Evolutionary conservation across 257 asterid species (phyloP).

Genomic region (Lycium ferocissimum): DNA sequence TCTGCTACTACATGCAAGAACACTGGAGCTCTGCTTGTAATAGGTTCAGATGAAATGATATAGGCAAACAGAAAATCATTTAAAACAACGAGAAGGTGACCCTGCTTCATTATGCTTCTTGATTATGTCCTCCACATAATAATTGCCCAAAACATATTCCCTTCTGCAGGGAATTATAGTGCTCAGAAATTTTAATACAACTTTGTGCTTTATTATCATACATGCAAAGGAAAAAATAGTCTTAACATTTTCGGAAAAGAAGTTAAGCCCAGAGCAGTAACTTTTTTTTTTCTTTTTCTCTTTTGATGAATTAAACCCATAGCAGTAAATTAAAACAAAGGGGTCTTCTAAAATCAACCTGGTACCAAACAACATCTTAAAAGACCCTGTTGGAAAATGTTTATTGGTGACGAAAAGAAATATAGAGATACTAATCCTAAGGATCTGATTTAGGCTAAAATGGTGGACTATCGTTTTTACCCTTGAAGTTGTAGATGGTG

Average conservation of each 20-base stretch:
- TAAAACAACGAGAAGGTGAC: background rate
- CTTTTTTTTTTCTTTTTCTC: too few relatives aligned
- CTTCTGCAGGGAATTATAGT: background rate
- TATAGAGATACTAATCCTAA: background rate
- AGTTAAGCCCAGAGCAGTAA: too few relatives aligned
- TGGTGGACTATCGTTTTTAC: constrained; percentile 39
- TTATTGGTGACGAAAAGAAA: too few relatives aligned
- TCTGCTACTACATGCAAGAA: background rate
- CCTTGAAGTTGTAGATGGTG: constrained; percentile 62
- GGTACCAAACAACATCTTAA: too few relatives aligned
- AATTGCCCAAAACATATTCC: background rate
- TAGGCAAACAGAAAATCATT: background rate
- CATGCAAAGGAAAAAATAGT: background rate
- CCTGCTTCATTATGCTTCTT: background rate
- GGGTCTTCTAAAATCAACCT: too few relatives aligned
- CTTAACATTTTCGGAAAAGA: background rate
- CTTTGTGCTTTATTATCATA: background rate
- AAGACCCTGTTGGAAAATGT: too few relatives aligned
- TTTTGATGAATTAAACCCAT: too few relatives aligned
- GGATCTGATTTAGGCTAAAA: constrained; percentile 10
- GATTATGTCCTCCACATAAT: background rate
- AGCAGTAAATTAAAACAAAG: too few relatives aligned
- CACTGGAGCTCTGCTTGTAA: background rate
- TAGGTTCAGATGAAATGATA: background rate
- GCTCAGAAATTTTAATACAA: background rate